Percentiles rank a stretch among this genome's conserved stretches.
Conservation (phyloP, 2,329 filamentous ascomycete species). For the Trichoderma harzianum region DNA sequence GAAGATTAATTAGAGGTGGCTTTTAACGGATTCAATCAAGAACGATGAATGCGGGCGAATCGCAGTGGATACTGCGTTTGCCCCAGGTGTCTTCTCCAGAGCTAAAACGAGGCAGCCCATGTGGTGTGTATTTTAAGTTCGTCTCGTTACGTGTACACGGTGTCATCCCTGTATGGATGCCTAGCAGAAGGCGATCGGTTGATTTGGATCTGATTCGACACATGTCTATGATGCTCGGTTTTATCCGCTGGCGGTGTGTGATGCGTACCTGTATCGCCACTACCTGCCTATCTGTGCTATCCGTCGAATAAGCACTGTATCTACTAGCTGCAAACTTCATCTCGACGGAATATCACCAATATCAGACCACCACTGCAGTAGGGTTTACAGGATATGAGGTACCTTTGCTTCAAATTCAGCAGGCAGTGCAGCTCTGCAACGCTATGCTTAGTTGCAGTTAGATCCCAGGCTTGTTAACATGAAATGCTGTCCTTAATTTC, state of each 20-base stretch:
- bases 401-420: background rate
- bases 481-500: background rate
- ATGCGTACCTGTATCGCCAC: background rate
- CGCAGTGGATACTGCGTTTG: conserved; percentile 1
- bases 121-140: background rate
- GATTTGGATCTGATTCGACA: background rate
- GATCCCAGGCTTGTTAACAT: background rate
- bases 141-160: background rate
- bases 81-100: background rate
- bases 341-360: background rate
- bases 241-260: background rate
- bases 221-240: background rate
- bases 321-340: background rate
- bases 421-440: background rate
- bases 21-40: background rate
- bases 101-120: background rate
- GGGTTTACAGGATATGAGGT: background rate
- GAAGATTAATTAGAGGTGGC: background rate
- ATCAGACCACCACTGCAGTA: background rate
- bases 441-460: background rate
- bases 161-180: background rate
- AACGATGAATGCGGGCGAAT: background rate
- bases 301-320: background rate
- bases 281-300: background rate
- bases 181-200: background rate